Evolutionary conservation across 1,284 basidiomycete species (phyloP), one percentile per base, ranked within the genome.

Genomic region (Ganoderma meredithae): DNA sequence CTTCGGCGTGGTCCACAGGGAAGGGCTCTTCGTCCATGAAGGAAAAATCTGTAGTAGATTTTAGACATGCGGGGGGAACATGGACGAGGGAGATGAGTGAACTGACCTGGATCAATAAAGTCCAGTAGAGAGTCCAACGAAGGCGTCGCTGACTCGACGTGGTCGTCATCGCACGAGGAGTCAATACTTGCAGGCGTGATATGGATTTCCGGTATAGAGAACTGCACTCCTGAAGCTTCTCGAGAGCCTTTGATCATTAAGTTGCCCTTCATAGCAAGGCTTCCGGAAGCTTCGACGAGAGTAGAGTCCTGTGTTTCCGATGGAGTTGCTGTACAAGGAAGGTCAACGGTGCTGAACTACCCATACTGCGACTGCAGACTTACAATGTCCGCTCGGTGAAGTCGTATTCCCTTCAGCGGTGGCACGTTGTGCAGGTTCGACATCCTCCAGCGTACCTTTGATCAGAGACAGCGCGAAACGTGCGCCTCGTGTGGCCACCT

Each of bases 1-100:
- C 33, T 25, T 25, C 25, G 12, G 8, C 19, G 9, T 56, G 40
- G 13, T 27, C 44, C 7, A 31, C 22, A 3, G 43, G 39, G 8
- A 25, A 43, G 22, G 22, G 31, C 12, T 40, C 62, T 27, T 59
- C 58, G 15, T 60, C 58, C 44, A 33, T n/a, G 56, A 60, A 65
- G 7, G 36, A 36, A 33, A 56, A 56, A 8, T 56, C 55, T 56
- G 55, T 31, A 56, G 36, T 0, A 36, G 55, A n/a, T n/a, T 8
- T 56, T 36, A 56, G 33, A 36, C 15, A 36, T n/a, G 17, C 27
- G 13, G 17, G 13, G 22, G n/a, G 4, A 2, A 6, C 44, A 22
- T n/a, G 9, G 52, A 31, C 10, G 15, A 8, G 13, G 27, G 25
- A 8, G 52, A 15, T 5, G 52, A 27, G n/a, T 53, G 17, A 19